These are phyloP conservation scores for Botryosphaeria dothidea DNA, from an alignment of 2,329 filamentous ascomycete species.

Conservation along the genomic window DNA sequence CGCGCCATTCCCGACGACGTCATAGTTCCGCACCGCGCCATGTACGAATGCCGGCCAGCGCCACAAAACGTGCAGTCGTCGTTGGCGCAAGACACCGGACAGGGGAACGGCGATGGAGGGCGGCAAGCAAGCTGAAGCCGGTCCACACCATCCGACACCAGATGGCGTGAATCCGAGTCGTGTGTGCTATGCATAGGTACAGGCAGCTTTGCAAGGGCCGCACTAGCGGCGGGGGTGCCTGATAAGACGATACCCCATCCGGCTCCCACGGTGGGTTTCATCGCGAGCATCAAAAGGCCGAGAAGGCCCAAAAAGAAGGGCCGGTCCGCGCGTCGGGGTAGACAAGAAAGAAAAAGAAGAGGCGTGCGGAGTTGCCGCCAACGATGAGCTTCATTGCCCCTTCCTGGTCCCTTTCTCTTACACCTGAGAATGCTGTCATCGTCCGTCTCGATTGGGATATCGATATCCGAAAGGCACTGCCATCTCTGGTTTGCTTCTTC, in stretches of 20 bases:
- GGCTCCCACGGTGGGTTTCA: background rate
- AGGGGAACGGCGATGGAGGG: background rate
- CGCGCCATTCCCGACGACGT: background rate
- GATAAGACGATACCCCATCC: constrained; percentile 9
- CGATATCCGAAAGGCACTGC: background rate
- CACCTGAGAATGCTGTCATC: background rate
- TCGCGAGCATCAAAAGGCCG: background rate
- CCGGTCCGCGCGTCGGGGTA: constrained; percentile 12
- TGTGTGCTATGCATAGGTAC: background rate
- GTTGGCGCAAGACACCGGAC: background rate
- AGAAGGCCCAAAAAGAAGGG: background rate
- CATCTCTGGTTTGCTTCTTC: background rate
- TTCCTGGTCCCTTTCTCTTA: no score
- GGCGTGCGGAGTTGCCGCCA: background rate
- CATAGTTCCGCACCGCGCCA: background rate
- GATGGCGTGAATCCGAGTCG: background rate
- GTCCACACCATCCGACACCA: background rate
- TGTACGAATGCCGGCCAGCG: background rate
- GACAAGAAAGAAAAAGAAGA: no score
- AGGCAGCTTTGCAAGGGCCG: background rate
- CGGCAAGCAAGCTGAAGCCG: background rate
- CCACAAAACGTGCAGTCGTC: background rate
- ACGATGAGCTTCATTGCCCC: no score
- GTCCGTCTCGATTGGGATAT: background rate
- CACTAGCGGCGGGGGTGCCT: background rate